Percentiles rank a stretch among this genome's conserved stretches.
phyloP scores from a whole-genome alignment of 345 rosid genomes.

The Eucalyptus guilfoylei region DNA sequence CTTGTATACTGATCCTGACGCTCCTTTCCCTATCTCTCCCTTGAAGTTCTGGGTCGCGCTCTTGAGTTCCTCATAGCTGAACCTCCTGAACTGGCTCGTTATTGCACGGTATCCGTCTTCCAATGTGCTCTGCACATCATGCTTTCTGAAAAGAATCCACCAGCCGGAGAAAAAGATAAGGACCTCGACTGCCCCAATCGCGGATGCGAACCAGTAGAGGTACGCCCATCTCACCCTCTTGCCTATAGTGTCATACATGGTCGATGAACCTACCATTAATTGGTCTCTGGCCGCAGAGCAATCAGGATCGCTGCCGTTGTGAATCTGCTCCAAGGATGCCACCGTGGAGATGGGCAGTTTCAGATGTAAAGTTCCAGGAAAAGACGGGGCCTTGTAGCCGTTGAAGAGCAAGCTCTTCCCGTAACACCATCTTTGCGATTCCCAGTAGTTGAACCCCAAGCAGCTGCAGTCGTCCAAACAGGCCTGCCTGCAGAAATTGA shows the following conservation, averaged over 20 bases:
- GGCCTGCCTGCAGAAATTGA: conserved; percentile 6
- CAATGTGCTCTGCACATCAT: neutral
- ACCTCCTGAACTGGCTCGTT: conserved; percentile 14
- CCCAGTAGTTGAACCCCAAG: conserved; percentile 16
- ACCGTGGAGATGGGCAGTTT: conserved; percentile 6
- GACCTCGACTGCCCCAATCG: conserved; percentile 19
- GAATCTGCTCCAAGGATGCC: neutral
- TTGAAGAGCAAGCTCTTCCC: conserved; percentile 11
- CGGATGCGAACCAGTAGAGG: conserved; percentile 19
- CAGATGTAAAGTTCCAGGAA: conserved; percentile 9
- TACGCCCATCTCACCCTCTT: conserved; percentile 20
- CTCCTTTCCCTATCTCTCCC: conserved; percentile 36
- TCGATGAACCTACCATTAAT: neutral
- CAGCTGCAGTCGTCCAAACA: conserved; percentile 24
- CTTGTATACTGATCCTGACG: conserved; percentile 33
- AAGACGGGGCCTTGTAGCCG: conserved; percentile 13
- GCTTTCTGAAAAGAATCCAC: conserved; percentile 16
- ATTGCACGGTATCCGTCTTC: conserved; percentile 11
- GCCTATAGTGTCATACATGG: neutral
- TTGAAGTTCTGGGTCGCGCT: conserved; percentile 17
- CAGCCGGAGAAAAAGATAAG: conserved; percentile 3
- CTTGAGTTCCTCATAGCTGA: conserved; percentile 16
- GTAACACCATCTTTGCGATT: neutral
- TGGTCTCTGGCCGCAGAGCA: neutral
- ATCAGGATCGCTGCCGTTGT: neutral